Base-by-base conservation (phyloP, 176 grass and related monocot genomes). In the Coix lacrymajobi region DNA sequence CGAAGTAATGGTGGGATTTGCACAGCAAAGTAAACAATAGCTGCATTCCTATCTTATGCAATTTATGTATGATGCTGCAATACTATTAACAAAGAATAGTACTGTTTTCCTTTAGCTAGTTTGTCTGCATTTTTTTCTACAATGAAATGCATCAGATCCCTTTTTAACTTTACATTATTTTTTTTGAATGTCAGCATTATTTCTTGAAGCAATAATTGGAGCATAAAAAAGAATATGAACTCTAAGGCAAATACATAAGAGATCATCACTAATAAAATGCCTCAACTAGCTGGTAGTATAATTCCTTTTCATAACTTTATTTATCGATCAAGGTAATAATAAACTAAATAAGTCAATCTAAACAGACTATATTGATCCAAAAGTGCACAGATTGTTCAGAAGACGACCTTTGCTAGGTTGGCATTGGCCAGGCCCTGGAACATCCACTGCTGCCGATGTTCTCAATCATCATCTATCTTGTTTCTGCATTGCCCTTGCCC, bases 301-400 rank as follows among this genome's bases (percentile, higher is more conserved):
- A 20, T 61, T 81, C 60, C 5, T 57, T 57, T 40, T 43, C 62
- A 64, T 74, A 61, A 15, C 22, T 81, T 66, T 28, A 49, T 88
- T 81, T 78, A 66, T 71, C 61, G 69, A 66, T 31, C 61, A 85
- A 65, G 17, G 6, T 9, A 45, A 33, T 33, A 79, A 84, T 24
- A 60, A 64, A 81, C 6, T 54, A 73, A 77, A 38, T 41, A 57
- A 52, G 17, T 52, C 19, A 52, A 52, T 44, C 30, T 10, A 78
- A 81, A 58, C 31, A 52, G 73, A 88, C 56, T 25, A 57, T 36
- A 72, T 44, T 44, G 69, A 76, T 81, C 33, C 56, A 67, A 85
- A 77, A 82, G 66, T 36, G 66, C n/a, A 90, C 5, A 54, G 31
- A 22, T 72, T 64, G 46, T 49, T 63, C 7, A 75, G 78, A 33